These are phyloP conservation scores for Laetiporus sulphureus DNA, from an alignment of 1,284 basidiomycete species.

Conservation along the genomic window DNA sequence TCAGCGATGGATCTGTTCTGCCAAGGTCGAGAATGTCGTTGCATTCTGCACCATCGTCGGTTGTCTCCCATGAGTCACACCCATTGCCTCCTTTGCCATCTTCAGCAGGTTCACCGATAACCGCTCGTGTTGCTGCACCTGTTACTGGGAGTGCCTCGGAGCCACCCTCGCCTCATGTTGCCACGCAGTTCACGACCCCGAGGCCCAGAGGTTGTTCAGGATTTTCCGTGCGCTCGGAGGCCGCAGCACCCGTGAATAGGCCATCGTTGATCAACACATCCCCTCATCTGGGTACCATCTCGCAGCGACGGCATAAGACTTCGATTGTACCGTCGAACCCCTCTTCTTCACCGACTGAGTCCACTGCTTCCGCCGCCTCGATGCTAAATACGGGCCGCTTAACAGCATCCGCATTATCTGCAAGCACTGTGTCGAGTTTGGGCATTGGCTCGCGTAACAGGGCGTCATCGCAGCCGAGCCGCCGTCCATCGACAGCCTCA, in stretches of 20 bases:
- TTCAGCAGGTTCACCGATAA: conserved; percentile 26
- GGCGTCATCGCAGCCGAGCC: conserved; percentile 64
- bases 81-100: conserved; percentile 49
- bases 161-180: conserved; percentile 21
- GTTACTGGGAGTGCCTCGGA: conserved; percentile 11
- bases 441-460: conserved; percentile 42
- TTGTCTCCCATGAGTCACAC: conserved; percentile 59
- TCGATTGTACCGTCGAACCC: conserved; percentile 44
- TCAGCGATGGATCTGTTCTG: conserved; percentile 23
- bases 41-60: conserved; percentile 22
- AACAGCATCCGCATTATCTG: conserved; percentile 37
- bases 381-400: conserved; percentile 32
- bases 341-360: conserved; percentile 50
- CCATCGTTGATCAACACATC: conserved; percentile 49
- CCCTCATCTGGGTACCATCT: conserved; percentile 59
- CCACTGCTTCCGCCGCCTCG: conserved; percentile 36
- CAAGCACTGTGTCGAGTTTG: conserved; percentile 27
- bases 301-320: conserved; percentile 57
- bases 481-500: conserved; percentile 40
- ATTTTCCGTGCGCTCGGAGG: conserved; percentile 38
- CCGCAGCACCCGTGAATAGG: conserved; percentile 15
- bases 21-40: conserved; percentile 17
- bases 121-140: conserved; percentile 26
- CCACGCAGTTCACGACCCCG: conserved; percentile 31
- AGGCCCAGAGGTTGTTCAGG: conserved; percentile 50